Evolutionary conservation across 1,284 basidiomycete species (phyloP).

Genomic region (Cystobasidium slooffiae): DNA sequence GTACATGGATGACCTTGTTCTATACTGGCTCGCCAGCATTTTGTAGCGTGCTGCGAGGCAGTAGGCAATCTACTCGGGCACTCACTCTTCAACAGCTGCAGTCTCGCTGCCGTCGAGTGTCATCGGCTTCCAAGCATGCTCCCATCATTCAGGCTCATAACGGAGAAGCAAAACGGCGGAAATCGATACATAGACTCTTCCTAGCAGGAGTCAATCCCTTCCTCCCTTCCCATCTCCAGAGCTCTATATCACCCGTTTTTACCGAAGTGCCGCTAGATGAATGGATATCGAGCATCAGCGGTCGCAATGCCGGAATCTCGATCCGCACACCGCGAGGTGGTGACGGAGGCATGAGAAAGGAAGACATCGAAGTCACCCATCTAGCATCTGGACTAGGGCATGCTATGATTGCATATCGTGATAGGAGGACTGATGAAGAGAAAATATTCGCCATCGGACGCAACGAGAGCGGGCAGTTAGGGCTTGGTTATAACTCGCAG

Average conservation of each 20-base stretch:
- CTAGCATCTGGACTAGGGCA: slow-evolving; percentile 46
- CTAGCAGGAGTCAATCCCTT: slow-evolving; percentile 40
- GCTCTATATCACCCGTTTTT: slow-evolving; percentile 16
- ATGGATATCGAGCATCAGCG: slow-evolving; percentile 35
- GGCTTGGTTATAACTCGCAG: slow-evolving; percentile 49
- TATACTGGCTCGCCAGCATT: no score
- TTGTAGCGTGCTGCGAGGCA: no score
- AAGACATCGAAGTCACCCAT: slow-evolving; percentile 32
- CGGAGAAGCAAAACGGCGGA: background rate
- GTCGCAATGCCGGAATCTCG: slow-evolving; percentile 14
- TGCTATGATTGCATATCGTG: slow-evolving; percentile 45
- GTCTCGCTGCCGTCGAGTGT: no score
- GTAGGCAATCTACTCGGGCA: no score
- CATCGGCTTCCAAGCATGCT: background rate
- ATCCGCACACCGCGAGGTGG: background rate
- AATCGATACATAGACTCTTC: slow-evolving; percentile 32
- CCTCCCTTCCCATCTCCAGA: slow-evolving; percentile 24
- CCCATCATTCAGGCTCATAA: background rate
- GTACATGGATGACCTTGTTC: no score
- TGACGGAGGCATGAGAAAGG: background rate
- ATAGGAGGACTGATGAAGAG: slow-evolving; percentile 41
- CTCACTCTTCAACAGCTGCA: no score
- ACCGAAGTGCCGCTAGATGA: slow-evolving; percentile 28
- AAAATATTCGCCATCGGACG: slow-evolving; percentile 48
- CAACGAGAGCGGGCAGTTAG: slow-evolving; percentile 51